Conservation (phyloP, 805 yeast species). For the Saccharomyces kudriavzevii region DNA sequence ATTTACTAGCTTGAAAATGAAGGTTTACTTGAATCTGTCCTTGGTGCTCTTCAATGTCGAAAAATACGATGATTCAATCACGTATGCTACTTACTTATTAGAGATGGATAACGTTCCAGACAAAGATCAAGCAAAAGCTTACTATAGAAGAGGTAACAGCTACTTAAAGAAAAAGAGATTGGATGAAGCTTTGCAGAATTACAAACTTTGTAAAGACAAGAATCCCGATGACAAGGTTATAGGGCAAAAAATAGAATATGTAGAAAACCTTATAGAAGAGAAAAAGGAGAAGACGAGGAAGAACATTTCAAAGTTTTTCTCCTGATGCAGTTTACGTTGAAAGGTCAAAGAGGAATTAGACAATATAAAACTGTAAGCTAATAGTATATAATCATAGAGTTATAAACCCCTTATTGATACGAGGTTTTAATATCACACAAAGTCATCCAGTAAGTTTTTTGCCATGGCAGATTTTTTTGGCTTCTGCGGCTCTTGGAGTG, state of each 20-base stretch:
- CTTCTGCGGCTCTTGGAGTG: not conserved
- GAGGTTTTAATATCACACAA: slow-evolving; percentile 17
- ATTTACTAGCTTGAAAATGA: slow-evolving; percentile 40
- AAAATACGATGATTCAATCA: slow-evolving; percentile 42
- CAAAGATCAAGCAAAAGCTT: slow-evolving; percentile 49
- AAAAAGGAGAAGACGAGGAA: slow-evolving; percentile 44
- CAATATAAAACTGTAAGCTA: not conserved
- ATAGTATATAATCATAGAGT: not conserved
- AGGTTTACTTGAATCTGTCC: slow-evolving; percentile 45
- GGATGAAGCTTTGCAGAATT: slow-evolving; percentile 42
- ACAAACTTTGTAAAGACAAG: slow-evolving; percentile 36
- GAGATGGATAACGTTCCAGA: slow-evolving; percentile 37
- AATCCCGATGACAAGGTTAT: slow-evolving; percentile 47
- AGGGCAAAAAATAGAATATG: slow-evolving; percentile 35
- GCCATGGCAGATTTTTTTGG: slow-evolving; percentile 10
- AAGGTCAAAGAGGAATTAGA: not conserved
- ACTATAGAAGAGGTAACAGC: slow-evolving; percentile 48
- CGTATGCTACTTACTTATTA: slow-evolving; percentile 48
- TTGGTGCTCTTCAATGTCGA: slow-evolving; percentile 44
- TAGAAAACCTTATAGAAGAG: slow-evolving; percentile 35
- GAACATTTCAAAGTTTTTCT: slow-evolving; percentile 57
- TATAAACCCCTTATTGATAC: slow-evolving; percentile 1
- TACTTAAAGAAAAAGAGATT: slow-evolving; percentile 37
- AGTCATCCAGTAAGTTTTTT: slow-evolving; percentile 27
- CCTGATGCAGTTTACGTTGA: slow-evolving; percentile 5